Evolutionary conservation across 768 basidiomycete genomes (phyloP), one percentile per base, ranked within the genome.

Genomic region (Hortiboletus flavorubellus): DNA sequence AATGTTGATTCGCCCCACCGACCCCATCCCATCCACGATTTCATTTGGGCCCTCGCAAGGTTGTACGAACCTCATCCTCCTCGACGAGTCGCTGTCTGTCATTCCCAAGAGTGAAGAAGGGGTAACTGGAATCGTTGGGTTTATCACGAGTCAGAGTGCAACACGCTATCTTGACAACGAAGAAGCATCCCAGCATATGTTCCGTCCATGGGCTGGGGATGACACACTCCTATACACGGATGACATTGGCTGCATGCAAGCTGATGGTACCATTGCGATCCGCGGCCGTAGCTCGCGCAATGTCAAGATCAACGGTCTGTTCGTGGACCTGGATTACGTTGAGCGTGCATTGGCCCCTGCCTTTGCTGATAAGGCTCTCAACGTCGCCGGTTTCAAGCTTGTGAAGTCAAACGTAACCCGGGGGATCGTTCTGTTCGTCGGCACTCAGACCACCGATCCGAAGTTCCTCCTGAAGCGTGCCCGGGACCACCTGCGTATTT

Each of bases 161-260:
- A 59, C 44, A 16, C 47, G 41, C 34, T 59, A 60, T 30, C 44
- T 59, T 31, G 53, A 56, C 40, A 49, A 59, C n/a, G 53, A 56
- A 43, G 52, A 56, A 26, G 59, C 48, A 37, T 56, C 59, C 30
- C 59, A 31, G 26, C 35, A 59, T 16, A 59, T 61, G 59, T 59
- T 59, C 44, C 59, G 59, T 46, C 44, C 59, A 14, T 61, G 59
- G 53, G 39, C 44, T 23, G 59, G 59, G 31, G 48, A 60, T 33
- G 39, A 59, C 18, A 49, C 46, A 5, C 59, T 59, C 11, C 47
- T 59, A 31, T 59, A 61, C 35, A 59, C 59, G 6, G 48, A 60
- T 21, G 59, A 59, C 39, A 30, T 59, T 29, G 59, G 59, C 14
- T 61, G 52, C 59, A 59, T 59, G 59, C 59, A 60, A 34, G 59